These are phyloP conservation scores for Moesziomyces aphidis DNA, from an alignment of 1,284 basidiomycete species.

Conservation along the genomic window DNA sequence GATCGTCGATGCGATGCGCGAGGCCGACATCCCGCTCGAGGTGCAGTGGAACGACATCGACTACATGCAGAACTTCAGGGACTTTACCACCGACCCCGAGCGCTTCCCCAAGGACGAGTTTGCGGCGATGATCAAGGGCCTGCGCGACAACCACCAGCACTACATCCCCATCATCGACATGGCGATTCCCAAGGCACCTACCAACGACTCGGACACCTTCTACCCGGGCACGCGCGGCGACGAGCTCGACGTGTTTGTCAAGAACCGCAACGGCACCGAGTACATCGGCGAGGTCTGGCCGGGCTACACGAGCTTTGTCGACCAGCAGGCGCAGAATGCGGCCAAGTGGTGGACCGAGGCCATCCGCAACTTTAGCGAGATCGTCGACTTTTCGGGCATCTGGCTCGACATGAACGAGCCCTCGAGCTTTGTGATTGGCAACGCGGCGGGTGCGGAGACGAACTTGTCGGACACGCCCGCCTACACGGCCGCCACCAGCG, in stretches of 20 bases:
- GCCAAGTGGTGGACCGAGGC: constrained; percentile 52
- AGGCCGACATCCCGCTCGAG: constrained; percentile 74
- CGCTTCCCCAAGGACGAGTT: constrained; percentile 75
- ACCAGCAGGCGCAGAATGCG: constrained; percentile 41
- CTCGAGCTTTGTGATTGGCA: constrained; percentile 36
- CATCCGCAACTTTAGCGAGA: constrained; percentile 46
- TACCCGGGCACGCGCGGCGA: constrained; percentile 45
- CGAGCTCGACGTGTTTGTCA: constrained; percentile 54
- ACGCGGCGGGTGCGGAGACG: constrained; percentile 70
- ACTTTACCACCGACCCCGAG: constrained; percentile 78
- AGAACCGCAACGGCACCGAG: constrained; percentile 69
- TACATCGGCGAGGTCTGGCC: constrained; percentile 74
- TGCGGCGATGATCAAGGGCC: constrained; percentile 74
- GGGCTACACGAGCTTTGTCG: constrained; percentile 40
- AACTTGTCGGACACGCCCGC: constrained; percentile 63
- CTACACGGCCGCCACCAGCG: constrained; percentile 43
- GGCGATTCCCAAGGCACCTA: constrained; percentile 65
- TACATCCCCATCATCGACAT: constrained; percentile 69
- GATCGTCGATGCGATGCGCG: constrained; percentile 42
- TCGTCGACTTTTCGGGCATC: constrained; percentile 51
- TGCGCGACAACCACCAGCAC: constrained; percentile 71
- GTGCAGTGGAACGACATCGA: constrained; percentile 85
- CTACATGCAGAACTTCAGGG: constrained; percentile 74
- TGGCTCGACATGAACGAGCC: constrained; percentile 63
- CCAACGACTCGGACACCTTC: constrained; percentile 68